These are phyloP conservation scores for Pichia ethanolica DNA, from an alignment of 805 yeast genomes.

Conservation along the genomic window DNA sequence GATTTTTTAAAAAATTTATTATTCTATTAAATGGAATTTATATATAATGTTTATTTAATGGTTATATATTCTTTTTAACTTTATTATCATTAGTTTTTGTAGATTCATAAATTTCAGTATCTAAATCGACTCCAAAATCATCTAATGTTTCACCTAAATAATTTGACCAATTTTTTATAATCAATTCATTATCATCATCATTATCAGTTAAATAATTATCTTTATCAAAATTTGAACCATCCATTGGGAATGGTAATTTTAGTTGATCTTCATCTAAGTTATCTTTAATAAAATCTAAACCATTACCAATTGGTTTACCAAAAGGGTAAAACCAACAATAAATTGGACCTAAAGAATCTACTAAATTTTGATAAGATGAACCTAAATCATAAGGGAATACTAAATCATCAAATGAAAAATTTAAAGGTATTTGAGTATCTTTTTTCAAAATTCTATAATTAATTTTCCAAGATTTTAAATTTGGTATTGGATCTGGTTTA, in stretches of 20 bases:
- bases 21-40: neutral
- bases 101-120: constrained; percentile 37
- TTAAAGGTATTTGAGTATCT: constrained; percentile 19
- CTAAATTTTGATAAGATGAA: constrained; percentile 49
- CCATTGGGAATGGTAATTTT: constrained; percentile 90
- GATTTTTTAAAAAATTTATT: too few relatives aligned
- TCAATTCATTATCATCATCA: constrained; percentile 14
- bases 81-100: neutral
- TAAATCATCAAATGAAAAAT: constrained; percentile 52
- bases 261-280: constrained; percentile 54
- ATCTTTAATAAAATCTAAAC: constrained; percentile 48
- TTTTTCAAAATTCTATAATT: constrained; percentile 17
- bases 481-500: constrained; percentile 29
- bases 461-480: constrained; percentile 39
- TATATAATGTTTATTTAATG: too few relatives aligned
- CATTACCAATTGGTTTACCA: constrained; percentile 55
- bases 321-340: constrained; percentile 67
- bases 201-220: neutral
- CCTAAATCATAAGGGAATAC: constrained; percentile 77
- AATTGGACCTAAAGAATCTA: constrained; percentile 51
- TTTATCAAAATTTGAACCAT: constrained; percentile 42
- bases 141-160: constrained; percentile 75
- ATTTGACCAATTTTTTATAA: constrained; percentile 48
- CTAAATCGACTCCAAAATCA: constrained; percentile 84
- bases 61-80: too few relatives aligned